Conservation (phyloP, 2,329 filamentous ascomycete genomes). For the Lasiodiplodia citricola region DNA sequence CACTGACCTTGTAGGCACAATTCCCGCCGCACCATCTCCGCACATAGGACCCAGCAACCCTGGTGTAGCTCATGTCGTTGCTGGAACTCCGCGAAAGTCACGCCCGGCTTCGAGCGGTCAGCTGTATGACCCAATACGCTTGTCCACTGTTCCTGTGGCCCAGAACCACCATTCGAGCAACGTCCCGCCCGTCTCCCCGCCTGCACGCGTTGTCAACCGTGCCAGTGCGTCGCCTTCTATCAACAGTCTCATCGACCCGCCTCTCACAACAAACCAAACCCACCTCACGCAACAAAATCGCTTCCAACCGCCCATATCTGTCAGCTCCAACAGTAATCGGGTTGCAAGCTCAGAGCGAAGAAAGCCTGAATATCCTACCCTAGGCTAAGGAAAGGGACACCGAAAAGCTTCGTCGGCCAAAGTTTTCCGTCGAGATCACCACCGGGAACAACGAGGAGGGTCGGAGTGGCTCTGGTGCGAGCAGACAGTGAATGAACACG, state of each 20-base stretch:
- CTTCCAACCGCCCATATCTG: conserved; percentile 41
- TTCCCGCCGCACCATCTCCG: conserved; percentile 23
- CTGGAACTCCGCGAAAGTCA: conserved; percentile 55
- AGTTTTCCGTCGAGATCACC: too few species aligned
- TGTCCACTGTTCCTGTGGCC: conserved; percentile 53
- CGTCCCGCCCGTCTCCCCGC: conserved; percentile 54
- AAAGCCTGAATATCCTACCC: too few species aligned
- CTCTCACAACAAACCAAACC: conserved; percentile 48
- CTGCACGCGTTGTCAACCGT: conserved; percentile 61
- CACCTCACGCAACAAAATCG: conserved; percentile 26
- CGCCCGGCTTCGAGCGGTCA: conserved; percentile 72
- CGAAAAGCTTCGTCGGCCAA: too few species aligned
- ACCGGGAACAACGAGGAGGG: too few species aligned
- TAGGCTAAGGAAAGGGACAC: too few species aligned
- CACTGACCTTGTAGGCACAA: conserved; percentile 44
- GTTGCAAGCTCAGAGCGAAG: too few species aligned
- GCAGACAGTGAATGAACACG: too few species aligned
- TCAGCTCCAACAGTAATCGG: too few species aligned
- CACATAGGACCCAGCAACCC: not conserved
- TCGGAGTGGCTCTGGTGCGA: too few species aligned
- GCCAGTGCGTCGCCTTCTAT: conserved; percentile 93
- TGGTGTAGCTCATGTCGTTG: conserved; percentile 44
- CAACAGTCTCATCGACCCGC: conserved; percentile 83
- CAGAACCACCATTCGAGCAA: conserved; percentile 48
- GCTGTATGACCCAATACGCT: conserved; percentile 88